phyloP scores from a whole-genome alignment of 768 basidiomycete species.

The Lentinula edodes region DNA sequence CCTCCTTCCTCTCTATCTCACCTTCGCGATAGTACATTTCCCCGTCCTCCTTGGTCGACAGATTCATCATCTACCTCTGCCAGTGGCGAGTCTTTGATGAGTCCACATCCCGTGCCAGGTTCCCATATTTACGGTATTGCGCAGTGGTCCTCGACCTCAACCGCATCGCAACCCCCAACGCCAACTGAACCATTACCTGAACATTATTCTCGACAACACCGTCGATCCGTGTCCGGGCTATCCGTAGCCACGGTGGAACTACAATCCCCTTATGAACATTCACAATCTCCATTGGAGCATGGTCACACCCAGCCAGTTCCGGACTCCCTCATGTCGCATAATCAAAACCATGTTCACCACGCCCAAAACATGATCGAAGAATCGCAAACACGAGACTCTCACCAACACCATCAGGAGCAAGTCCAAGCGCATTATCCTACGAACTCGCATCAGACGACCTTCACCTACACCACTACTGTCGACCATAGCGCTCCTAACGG shows the following conservation, averaged over 20 bases:
- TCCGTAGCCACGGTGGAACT: not conserved
- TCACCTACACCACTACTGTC: not conserved
- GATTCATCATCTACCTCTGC: constrained; percentile 4
- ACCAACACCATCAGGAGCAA: not conserved
- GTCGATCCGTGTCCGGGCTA: not conserved
- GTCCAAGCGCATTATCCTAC: not conserved
- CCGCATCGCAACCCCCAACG: not conserved
- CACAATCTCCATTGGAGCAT: not conserved
- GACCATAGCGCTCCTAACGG: not conserved
- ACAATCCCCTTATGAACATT: not conserved
- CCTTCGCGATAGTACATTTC: not conserved
- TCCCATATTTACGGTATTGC: not conserved
- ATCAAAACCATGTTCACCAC: not conserved
- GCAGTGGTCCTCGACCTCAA: not conserved
- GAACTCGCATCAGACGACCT: not conserved
- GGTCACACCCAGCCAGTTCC: not conserved
- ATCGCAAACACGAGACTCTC: not conserved
- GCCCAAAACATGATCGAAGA: not conserved
- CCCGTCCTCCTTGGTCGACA: constrained; percentile 3
- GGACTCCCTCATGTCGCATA: not conserved
- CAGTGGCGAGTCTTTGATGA: not conserved
- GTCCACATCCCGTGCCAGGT: not conserved
- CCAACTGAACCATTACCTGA: not conserved
- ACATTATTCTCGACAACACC: not conserved
- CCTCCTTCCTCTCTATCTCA: not conserved